Evolutionary conservation across 1,284 basidiomycete genomes (phyloP), one percentile per base, ranked within the genome.

Genomic region (Taiwanofungus camphoratus): DNA sequence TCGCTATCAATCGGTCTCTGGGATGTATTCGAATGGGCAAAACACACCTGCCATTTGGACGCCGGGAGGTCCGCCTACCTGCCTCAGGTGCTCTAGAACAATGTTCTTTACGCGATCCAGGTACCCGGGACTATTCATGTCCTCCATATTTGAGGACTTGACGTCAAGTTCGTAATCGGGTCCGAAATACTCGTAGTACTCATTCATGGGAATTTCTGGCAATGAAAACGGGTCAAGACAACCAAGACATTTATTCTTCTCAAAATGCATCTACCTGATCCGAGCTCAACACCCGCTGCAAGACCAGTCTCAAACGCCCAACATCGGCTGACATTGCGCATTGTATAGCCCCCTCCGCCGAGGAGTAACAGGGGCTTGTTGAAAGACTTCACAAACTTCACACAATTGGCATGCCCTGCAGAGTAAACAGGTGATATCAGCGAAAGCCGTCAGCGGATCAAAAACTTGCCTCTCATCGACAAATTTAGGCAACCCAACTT

Each of bases 101-200:
- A 94, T 91, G 43, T 82, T 78, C 63, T 91, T 93, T 50, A 98
- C 83, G 48, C 95, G 91, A 42, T 96, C 89, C 38, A 99, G 73
- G 61, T 99, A 99, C 52, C 89, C 87, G 7, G 79, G 79, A 2
- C 91, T 91, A 61, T 99, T 99, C 68, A 95, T 73, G 58, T 99
- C 94, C 54, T 97, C 92, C 60, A 93, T 91, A 62, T 99, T 99
- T 23, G 92, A 95, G 4, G 93, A 73, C 52, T 88, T 88, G 20
- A 99, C 96, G 59, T 99, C 93, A n/a, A 99, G 76, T 57, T 92
- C 82, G 59, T 99, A 97, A 57, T 96, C 92, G 1, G 96, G 96
- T 0, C 96, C 96, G 64, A 98, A 99, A 67, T 99, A 99, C 63
- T 99, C 95, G 64, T 96, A 98, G 67, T 99, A 97, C 65, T 97